Base-by-base conservation (phyloP, 2,329 filamentous ascomycete species). In the Diplodia corticola region DNA sequence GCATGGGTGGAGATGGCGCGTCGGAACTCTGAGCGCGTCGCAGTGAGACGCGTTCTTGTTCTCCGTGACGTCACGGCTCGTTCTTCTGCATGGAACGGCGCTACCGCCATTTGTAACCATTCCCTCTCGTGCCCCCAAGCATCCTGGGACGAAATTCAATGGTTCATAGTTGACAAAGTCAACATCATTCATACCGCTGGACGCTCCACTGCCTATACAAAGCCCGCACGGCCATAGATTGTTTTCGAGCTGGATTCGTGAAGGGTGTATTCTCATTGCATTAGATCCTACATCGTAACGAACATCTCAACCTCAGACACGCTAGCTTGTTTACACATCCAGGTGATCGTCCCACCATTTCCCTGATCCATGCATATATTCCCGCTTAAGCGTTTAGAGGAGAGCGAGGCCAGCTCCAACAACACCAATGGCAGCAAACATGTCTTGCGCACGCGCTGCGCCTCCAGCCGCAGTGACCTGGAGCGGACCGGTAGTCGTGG, bases 1-100 rank as follows among this genome's bases (percentile, higher is more conserved):
- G 40, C 57, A 61, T 61, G 44, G 57, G 26, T 61, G 57, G 22
- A n/a, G 57, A 44, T 61, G 57, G 28, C 44, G 57, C 55, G 55
- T 30, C n/a, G 22, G 54, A 20, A 24, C 17, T 20, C 9, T 13
- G 54, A 28, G 24, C 17, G 50, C 24, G 26, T 33, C 40, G 57
- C 57, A 30, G 26, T 15, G 48, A 28, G 48, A 49, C 57, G 57
- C 57, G 54, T 46, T 22, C 50, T 13, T n/a, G n/a, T 44, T 44
- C 37, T 44, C n/a, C 4, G 37, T 59, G 54, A 59, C 54, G 57
- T 61, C 57, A 37, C 28, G 24, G 13, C 37, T 6, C 37, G 37
- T 40, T n/a, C 15, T 40, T 40, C 37, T 17, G 37, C 37, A 40
- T 2, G 30, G 30, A 7, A 33, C 30, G 10, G n/a, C n/a, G n/a